A percentile compares a stretch with the other conserved stretches of the same genome.
Conservation (phyloP, 1,284 basidiomycete species). For the Clitocybe nebularis region DNA sequence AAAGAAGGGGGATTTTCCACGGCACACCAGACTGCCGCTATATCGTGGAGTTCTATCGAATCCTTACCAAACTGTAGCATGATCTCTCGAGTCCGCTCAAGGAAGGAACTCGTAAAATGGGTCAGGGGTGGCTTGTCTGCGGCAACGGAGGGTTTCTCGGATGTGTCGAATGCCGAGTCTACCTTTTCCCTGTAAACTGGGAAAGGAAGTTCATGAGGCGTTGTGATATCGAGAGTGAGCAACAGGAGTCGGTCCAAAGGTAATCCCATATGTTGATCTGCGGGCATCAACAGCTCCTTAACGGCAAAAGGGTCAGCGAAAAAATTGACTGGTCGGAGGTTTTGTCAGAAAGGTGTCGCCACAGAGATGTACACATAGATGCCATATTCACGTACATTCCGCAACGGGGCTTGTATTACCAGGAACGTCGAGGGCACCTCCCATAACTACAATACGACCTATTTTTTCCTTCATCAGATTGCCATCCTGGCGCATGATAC, state of each 20-base stretch:
- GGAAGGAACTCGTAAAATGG: constrained; percentile 78
- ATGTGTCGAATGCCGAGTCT: constrained; percentile 52
- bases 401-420: constrained; percentile 85
- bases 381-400: constrained; percentile 53
- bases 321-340: constrained; percentile 72
- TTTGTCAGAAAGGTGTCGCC: constrained; percentile 4
- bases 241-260: constrained; percentile 68
- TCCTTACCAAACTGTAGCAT: constrained; percentile 76
- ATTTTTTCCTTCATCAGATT: constrained; percentile 55
- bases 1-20: constrained; percentile 56
- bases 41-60: constrained; percentile 83
- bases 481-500: constrained; percentile 58
- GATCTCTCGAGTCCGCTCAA: constrained; percentile 69
- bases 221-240: constrained; percentile 79
- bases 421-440: constrained; percentile 92
- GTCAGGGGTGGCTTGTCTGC: constrained; percentile 50
- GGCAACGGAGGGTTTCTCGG: constrained; percentile 39
- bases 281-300: constrained; percentile 52
- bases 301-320: constrained; percentile 92
- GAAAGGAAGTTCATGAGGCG: constrained; percentile 76
- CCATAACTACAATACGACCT: constrained; percentile 85
- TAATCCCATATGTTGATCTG: constrained; percentile 34
- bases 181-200: constrained; percentile 49
- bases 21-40: constrained; percentile 78
- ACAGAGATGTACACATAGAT: constrained; percentile 8